Conservation (phyloP, 2,329 filamentous ascomycete genomes). For the Aotearoamyces nothofagi region DNA sequence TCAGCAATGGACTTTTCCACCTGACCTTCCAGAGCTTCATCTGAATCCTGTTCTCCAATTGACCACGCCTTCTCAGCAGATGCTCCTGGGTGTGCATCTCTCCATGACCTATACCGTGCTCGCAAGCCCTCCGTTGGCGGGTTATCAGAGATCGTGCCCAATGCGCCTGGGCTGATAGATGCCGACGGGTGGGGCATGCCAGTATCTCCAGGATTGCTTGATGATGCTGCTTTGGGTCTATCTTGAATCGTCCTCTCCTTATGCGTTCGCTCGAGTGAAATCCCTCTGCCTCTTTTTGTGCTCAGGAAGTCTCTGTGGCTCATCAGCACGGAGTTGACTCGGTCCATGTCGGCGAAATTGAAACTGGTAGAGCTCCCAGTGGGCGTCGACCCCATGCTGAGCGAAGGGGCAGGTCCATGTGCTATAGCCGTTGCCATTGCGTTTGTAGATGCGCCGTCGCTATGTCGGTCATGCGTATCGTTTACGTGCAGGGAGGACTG, state of each 20-base stretch:
- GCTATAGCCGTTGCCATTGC: conserved; percentile 2
- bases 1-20: conserved; percentile 52
- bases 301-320: conserved; percentile 21
- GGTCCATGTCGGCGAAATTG: conserved; percentile 16
- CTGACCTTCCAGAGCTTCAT: conserved; percentile 39
- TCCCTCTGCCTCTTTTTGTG: conserved; percentile 18
- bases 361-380: conserved; percentile 3
- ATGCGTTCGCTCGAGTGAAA: conserved; percentile 26
- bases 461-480: no score
- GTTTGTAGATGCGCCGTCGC: no score
- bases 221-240: conserved; percentile 14
- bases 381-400: neutral
- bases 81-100: conserved; percentile 11
- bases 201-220: conserved; percentile 20
- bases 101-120: conserved; percentile 19
- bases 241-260: conserved; percentile 24
- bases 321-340: conserved; percentile 20
- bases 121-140: conserved; percentile 17
- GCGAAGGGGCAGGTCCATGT: no score
- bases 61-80: conserved; percentile 45
- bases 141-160: conserved; percentile 11
- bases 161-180: conserved; percentile 8
- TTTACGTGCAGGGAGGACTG: no score
- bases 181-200: conserved; percentile 15
- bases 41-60: conserved; percentile 38